Percentiles rank a stretch among this genome's conserved stretches.
Evolutionary conservation across 371 early-diverging fungal genomes (phyloP).

Genomic region (Conidiobolus incongruus): DNA sequence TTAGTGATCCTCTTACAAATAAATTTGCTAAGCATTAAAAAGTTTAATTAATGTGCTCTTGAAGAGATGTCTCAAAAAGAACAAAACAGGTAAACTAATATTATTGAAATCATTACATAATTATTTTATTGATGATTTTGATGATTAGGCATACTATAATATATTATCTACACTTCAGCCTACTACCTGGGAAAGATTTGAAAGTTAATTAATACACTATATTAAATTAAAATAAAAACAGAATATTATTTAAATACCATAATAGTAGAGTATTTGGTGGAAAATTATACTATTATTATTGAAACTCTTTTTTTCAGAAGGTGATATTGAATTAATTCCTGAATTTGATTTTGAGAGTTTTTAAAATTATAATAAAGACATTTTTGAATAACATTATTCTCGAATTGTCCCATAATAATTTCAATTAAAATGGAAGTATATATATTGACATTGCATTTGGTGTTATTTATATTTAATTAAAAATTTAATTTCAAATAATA

Average conservation of each 20-base stretch:
- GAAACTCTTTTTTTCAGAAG: constrained; percentile 54
- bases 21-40: constrained; percentile 53
- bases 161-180: constrained; percentile 34
- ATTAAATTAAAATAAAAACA: not conserved
- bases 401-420: too few species aligned
- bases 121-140: not conserved
- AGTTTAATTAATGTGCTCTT: constrained; percentile 83
- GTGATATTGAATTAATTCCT: constrained; percentile 41
- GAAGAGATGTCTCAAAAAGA: constrained; percentile 83
- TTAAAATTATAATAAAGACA: too few species aligned
- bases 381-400: too few species aligned
- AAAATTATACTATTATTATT: constrained; percentile 62
- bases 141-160: constrained; percentile 33
- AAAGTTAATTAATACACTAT: constrained; percentile 15
- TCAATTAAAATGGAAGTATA: too few species aligned
- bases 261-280: constrained; percentile 81
- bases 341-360: constrained; percentile 35
- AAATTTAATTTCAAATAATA: too few species aligned
- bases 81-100: constrained; percentile 45
- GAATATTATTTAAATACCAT: constrained; percentile 61
- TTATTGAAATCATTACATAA: too few species aligned
- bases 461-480: too few species aligned
- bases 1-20: constrained; percentile 37
- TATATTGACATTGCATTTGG: too few species aligned
- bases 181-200: constrained; percentile 63